A percentile compares a stretch with the other conserved stretches of the same genome.
phyloP scores from a whole-genome alignment of 441 rosid species.

The Erodium moschatum region DNA sequence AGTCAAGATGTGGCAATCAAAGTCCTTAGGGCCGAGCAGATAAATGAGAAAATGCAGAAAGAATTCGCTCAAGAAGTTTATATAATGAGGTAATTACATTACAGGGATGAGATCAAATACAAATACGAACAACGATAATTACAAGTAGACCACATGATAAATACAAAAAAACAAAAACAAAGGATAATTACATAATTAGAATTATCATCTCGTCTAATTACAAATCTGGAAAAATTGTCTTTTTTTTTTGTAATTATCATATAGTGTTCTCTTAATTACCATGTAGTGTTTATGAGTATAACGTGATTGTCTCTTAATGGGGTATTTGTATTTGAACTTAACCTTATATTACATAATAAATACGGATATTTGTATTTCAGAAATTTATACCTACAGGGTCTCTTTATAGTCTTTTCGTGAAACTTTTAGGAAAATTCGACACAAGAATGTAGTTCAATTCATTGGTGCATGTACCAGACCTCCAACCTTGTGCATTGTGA shows the following conservation, averaged over 20 bases:
- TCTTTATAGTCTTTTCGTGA: slow-evolving; percentile 11
- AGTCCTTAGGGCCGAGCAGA: slow-evolving; percentile 42
- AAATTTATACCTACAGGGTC: slow-evolving; percentile 15
- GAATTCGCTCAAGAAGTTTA: slow-evolving; percentile 65
- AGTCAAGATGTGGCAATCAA: slow-evolving; percentile 64
- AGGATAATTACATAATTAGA: too few species aligned
- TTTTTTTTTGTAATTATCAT: too few species aligned
- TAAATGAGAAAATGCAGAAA: slow-evolving; percentile 32
- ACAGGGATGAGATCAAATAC: neutral
- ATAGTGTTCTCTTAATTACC: too few species aligned
- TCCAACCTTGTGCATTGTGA: slow-evolving; percentile 52
- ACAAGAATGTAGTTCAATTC: slow-evolving; percentile 55
- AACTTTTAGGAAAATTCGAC: slow-evolving; percentile 50
- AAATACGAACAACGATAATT: too few species aligned
- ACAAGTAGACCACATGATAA: too few species aligned
- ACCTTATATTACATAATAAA: too few species aligned
- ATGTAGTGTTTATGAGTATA: too few species aligned
- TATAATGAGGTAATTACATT: slow-evolving; percentile 47
- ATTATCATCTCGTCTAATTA: too few species aligned
- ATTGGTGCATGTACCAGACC: slow-evolving; percentile 63
- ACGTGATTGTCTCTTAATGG: too few species aligned
- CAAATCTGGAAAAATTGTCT: too few species aligned
- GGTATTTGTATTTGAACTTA: too few species aligned
- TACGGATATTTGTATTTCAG: slow-evolving; percentile 2
- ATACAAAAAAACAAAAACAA: too few species aligned